phyloP scores from a whole-genome alignment of 2,329 filamentous ascomycete species.

The Aspergillus latus region DNA sequence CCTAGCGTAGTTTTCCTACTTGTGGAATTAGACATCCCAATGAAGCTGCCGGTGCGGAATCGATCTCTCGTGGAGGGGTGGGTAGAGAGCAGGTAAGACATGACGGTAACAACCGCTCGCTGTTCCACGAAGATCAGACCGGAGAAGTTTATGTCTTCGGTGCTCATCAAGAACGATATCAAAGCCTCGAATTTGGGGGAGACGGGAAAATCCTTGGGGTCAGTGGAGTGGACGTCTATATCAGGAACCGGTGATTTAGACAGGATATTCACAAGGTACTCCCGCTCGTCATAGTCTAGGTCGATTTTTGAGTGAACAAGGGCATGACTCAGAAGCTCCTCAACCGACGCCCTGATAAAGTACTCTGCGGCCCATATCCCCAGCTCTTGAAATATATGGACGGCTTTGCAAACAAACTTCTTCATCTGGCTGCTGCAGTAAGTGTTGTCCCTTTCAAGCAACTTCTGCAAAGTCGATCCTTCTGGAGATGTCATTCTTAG shows the following conservation, averaged over 20 bases:
- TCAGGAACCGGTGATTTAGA: conserved; percentile 24
- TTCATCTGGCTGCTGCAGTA: conserved; percentile 56
- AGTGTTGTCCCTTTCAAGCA: conserved; percentile 35
- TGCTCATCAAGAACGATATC: conserved; percentile 52
- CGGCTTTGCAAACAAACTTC: conserved; percentile 52
- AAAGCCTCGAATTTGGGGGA: conserved; percentile 61
- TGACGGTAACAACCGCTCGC: conserved; percentile 59
- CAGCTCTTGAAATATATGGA: conserved; percentile 56
- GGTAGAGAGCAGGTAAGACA: conserved; percentile 57
- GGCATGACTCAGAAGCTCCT: too few relatives aligned
- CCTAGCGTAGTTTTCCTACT: conserved; percentile 50
- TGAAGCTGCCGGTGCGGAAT: conserved; percentile 42
- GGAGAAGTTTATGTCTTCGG: conserved; percentile 49
- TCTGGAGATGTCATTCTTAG: conserved; percentile 47
- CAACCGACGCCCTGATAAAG: conserved; percentile 58
- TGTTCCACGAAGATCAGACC: conserved; percentile 69
- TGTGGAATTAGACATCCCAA: conserved; percentile 50
- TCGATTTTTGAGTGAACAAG: conserved; percentile 31
- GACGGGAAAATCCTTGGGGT: conserved; percentile 29
- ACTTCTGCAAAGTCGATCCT: conserved; percentile 26
- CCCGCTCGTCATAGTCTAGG: conserved; percentile 53
- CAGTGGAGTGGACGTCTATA: conserved; percentile 5
- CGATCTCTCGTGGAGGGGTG: conserved; percentile 51
- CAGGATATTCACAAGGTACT: conserved; percentile 53
- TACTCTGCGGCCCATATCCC: conserved; percentile 69